Percentiles rank a stretch among this genome's conserved stretches.
Conservation (phyloP, 495 filamentous ascomycete species). For the Alectoria sarmentosa region DNA sequence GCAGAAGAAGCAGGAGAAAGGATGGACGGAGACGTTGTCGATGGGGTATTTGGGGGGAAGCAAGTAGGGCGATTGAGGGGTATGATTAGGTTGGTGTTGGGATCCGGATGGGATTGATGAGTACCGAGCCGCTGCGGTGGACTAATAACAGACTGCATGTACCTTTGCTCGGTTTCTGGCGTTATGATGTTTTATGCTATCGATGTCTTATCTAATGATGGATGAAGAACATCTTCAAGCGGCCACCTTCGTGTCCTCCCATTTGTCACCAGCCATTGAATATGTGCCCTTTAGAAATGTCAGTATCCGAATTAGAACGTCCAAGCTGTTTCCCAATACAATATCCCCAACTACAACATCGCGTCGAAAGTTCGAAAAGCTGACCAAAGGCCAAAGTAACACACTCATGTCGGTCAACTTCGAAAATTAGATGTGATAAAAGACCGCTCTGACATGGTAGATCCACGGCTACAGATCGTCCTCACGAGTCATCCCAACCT, state of each 20-base stretch:
- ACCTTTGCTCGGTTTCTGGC: neutral
- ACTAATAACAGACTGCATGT: neutral
- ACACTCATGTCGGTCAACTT: neutral
- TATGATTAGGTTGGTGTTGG: neutral
- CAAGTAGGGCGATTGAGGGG: neutral
- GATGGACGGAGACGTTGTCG: constrained; percentile 22
- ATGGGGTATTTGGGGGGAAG: constrained; percentile 19
- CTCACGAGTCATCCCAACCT: neutral
- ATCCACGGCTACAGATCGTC: neutral
- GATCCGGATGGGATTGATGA: neutral
- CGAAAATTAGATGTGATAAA: neutral
- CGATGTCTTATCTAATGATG: neutral
- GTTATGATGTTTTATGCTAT: neutral
- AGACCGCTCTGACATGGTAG: neutral
- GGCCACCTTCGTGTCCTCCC: neutral
- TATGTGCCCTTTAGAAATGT: neutral
- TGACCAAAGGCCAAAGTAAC: neutral
- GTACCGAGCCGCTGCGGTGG: neutral
- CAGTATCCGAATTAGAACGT: neutral
- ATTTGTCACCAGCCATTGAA: neutral
- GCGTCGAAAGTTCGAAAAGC: neutral
- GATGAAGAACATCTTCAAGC: neutral
- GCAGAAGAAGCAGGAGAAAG: constrained; percentile 19
- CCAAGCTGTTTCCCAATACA: neutral
- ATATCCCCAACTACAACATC: neutral